Evolutionary conservation across 129 eudicot genomes (phyloP), one percentile per base, ranked within the genome.

Genomic region (Oenanthe sinensis): DNA sequence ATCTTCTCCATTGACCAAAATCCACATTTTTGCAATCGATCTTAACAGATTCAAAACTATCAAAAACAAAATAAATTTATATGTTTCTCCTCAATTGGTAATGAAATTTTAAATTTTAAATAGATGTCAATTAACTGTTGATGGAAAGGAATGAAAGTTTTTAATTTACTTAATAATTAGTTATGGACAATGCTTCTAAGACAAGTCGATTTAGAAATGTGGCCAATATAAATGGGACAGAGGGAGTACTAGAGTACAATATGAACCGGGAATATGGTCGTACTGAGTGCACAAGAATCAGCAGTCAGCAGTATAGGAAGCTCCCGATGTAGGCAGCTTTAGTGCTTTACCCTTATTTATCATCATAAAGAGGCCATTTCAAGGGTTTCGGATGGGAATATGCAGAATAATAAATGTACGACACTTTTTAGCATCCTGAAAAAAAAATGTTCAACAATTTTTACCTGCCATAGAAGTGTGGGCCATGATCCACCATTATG

Each of bases 401-500:
- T 42, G 19, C 22, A 55, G 20, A 30, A 39, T 49, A 13, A 37
- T 19, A 49, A 22, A 76, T 55, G 19, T 30, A 6, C 15, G 22
- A 33, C 13, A 73, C 74, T 26, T 54, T 60, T 62, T 15, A 1
- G 33, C 22, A 43, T 43, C 7, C 54, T 11, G n/a, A 80, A 58
- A 4, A n/a, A n/a, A 10, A 14, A 8, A 17, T 8, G 28, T 45
- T 12, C 28, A 73, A 22, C 24, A 15, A 85, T 22, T 52, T 48
- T 82, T 81, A 95, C 99, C 97, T 95, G 99, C 99, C 97, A 92
- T 67, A 95, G 75, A 82, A 95, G 97, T 43, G 96, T 89, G 46
- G 99, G 97, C 99, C 99, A 95, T 19, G 99, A 95, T 79, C 99
- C 99, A 36, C 97, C 97, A 86, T 95, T 95, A 80, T 95, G 99